Evolutionary conservation across 805 yeast genomes (phyloP).

Genomic region (Sugiyamaella boreocaroliniensis): DNA sequence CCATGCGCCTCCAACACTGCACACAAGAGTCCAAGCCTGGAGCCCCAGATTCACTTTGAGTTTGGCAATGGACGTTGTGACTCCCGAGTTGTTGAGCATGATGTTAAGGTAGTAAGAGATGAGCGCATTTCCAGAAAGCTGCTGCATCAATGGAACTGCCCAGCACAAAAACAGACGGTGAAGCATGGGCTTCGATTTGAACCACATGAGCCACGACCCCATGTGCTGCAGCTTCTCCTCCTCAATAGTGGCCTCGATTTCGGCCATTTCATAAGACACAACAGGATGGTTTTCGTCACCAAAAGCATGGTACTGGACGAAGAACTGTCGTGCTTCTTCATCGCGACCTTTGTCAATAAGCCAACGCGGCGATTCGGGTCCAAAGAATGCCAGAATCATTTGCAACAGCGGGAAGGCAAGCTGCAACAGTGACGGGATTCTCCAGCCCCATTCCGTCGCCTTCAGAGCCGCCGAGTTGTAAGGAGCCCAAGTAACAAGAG

Average conservation of each 20-base stretch:
- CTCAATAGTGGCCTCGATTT: constrained; percentile 19
- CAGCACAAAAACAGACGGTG: constrained; percentile 7
- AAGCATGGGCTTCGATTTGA: constrained; percentile 6
- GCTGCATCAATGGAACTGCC: constrained; percentile 7
- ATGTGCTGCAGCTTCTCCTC: constrained; percentile 13
- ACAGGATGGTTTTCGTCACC: constrained; percentile 10
- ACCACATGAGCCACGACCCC: constrained; percentile 7
- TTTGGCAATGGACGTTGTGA: constrained; percentile 29
- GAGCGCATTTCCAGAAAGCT: constrained; percentile 15
- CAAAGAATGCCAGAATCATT: constrained; percentile 41
- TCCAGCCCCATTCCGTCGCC: constrained; percentile 45
- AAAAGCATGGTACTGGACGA: constrained; percentile 16
- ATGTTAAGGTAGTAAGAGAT: constrained; percentile 39
- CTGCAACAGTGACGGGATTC: constrained; percentile 70
- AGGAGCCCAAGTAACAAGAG: constrained; percentile 58
- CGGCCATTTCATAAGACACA: constrained; percentile 25
- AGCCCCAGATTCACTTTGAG: constrained; percentile 18
- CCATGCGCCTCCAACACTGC: constrained; percentile 4
- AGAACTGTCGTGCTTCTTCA: constrained; percentile 50
- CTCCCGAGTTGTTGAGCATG: constrained; percentile 49
- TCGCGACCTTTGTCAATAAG: constrained; percentile 55
- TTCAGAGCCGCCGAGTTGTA: background rate
- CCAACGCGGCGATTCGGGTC: constrained; percentile 79
- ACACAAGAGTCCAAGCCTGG: constrained; percentile 1
- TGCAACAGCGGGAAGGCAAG: constrained; percentile 52